Base-by-base conservation (phyloP, 2,329 filamentous ascomycete species). In the Trichoderma lentiforme region DNA sequence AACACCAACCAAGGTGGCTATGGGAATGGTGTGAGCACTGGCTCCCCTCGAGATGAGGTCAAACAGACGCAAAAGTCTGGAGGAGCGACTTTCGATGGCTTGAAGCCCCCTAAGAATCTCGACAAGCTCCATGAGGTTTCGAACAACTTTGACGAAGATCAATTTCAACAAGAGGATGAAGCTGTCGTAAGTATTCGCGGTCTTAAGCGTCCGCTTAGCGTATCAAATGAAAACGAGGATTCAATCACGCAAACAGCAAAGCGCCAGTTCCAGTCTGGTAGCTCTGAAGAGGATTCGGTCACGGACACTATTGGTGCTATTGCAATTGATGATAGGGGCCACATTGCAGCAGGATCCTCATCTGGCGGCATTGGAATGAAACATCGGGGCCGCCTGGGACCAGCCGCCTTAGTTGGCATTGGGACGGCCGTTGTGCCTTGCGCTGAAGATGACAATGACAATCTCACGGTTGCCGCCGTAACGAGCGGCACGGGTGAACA, bases 281-380 rank as follows among this genome's bases (percentile, higher is more conserved):
- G 74, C 64, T 75, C 78, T 24, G 76, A 80, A 26, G 90, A 93
- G 73, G 87, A 92, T 77, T 86, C 82, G 30, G 88, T 99, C 76
- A 97, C 92, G 3, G 96, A 99, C 83, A 99, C 96, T 14, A 94
- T 99, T 72, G 96, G 97, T 58, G 96, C 95, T 32, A 97, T 99
- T 78, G 96, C 94, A 12, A 91, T 99, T 74, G 96, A 99, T 78
- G 87, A 88, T 64, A 89, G 87, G 76, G 96, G 96, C 18, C 91
- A 92, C 72, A 97, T 99, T 78, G 95, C 97, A 5, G 96, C 95
- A 4, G 96, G 92, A 18, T 97, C 96, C 2, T 99, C 96, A 2
- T 99, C 97, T 18, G 96, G 96, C 6, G 96, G 96, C 1, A 99
- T 99, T 79, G 95, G 96, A 32, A 98, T 99, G 95, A 99, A 99